phyloP scores from a whole-genome alignment of 257 asterid genomes.

The Voacanga thouarsii region DNA sequence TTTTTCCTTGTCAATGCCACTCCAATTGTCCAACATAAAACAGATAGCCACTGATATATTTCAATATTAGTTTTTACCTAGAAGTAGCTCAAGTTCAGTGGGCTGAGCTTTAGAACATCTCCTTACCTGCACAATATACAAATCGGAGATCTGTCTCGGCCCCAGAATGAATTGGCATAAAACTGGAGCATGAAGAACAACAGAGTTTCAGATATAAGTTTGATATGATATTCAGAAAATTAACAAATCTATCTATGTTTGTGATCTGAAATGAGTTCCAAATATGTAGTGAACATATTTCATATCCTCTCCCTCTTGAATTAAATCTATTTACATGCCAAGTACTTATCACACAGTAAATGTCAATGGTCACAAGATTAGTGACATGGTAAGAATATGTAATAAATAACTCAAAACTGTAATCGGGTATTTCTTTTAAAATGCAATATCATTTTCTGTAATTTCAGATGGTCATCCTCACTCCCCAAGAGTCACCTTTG shows the following conservation, averaged over 20 bases:
- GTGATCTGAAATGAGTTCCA: not conserved
- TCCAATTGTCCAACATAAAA: constrained; percentile 79
- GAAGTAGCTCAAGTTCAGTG: constrained; percentile 13
- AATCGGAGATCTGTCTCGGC: constrained; percentile 96
- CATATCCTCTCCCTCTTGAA: not conserved
- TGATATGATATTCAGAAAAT: not conserved
- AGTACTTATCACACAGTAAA: not conserved
- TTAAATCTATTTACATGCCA: not conserved
- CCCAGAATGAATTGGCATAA: constrained; percentile 87
- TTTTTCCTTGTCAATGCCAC: constrained; percentile 81
- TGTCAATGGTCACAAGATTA: not conserved
- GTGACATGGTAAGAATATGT: not conserved
- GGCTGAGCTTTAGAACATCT: constrained; percentile 13
- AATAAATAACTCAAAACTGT: not conserved
- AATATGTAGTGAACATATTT: not conserved
- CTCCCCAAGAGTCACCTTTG: not conserved
- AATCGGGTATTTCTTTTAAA: too few species aligned
- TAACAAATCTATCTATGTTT: not conserved
- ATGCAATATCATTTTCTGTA: not conserved
- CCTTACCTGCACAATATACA: constrained; percentile 88
- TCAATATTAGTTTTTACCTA: constrained; percentile 15
- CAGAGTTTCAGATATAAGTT: constrained; percentile 22
- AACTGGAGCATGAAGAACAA: constrained; percentile 43
- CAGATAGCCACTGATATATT: constrained; percentile 72
- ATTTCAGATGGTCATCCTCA: too few species aligned